Conservation (phyloP, 1,284 basidiomycete genomes). For the Ceratobasidium sp. region DNA sequence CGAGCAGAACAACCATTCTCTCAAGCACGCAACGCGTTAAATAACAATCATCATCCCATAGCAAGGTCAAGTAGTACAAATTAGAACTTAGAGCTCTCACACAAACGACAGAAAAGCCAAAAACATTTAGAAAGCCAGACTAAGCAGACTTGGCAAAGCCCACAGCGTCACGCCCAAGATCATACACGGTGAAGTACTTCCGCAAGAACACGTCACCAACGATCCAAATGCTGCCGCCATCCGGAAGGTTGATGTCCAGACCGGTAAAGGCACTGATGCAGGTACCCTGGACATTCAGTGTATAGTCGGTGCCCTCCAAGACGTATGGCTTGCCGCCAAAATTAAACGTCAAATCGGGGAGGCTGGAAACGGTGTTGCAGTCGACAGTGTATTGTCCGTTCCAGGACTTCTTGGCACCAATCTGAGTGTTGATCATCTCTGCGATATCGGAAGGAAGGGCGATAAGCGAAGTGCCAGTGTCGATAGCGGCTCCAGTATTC, state of each 20-base stretch:
- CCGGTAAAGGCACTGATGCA: constrained; percentile 96
- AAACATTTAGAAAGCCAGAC: constrained; percentile 22
- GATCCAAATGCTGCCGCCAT: constrained; percentile 89
- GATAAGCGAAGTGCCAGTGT: constrained; percentile 94
- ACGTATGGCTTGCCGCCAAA: constrained; percentile 85
- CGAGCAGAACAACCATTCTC: not conserved
- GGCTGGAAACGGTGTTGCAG: constrained; percentile 81
- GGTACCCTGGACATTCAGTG: constrained; percentile 87
- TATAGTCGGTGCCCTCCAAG: constrained; percentile 87
- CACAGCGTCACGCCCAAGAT: constrained; percentile 84
- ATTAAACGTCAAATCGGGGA: constrained; percentile 90
- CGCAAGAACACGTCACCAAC: constrained; percentile 91
- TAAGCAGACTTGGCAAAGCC: constrained; percentile 76
- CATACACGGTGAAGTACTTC: constrained; percentile 94
- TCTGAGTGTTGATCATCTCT: constrained; percentile 97
- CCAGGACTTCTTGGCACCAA: constrained; percentile 92
- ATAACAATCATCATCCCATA: constrained; percentile 25
- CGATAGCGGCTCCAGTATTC: constrained; percentile 94
- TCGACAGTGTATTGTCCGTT: constrained; percentile 95
- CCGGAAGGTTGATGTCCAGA: constrained; percentile 88
- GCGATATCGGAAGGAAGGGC: constrained; percentile 93
- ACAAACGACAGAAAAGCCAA: constrained; percentile 13
- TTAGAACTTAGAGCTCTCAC: constrained; percentile 6
- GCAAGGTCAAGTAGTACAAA: constrained; percentile 6
- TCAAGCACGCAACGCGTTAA: not conserved